Conservation (phyloP, 2,329 filamentous ascomycete genomes). For the Camillea tinctor region DNA sequence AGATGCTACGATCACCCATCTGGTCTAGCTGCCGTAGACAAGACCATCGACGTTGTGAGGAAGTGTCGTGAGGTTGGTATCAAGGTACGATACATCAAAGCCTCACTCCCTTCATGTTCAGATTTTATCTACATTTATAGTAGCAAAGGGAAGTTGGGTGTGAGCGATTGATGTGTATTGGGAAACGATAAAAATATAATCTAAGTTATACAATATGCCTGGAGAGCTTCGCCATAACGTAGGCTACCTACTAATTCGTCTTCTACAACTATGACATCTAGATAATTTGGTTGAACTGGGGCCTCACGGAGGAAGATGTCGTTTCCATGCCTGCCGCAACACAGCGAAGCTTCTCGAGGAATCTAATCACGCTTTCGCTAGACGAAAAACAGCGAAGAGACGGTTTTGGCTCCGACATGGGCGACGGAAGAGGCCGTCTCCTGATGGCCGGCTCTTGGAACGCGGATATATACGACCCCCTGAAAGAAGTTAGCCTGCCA, state of each 20-base stretch:
- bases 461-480: constrained; percentile 46
- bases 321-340: constrained; percentile 48
- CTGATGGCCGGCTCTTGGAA: constrained; percentile 59
- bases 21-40: constrained; percentile 42
- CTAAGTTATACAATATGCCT: no score
- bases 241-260: no score
- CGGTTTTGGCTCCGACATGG: constrained; percentile 49
- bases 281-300: constrained; percentile 43
- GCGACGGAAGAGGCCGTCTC: constrained; percentile 40
- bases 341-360: constrained; percentile 46
- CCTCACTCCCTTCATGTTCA: neutral
- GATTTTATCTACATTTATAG: neutral
- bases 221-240: no score
- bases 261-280: constrained; percentile 3
- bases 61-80: constrained; percentile 50
- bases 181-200: no score
- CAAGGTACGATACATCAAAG: constrained; percentile 30
- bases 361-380: constrained; percentile 27
- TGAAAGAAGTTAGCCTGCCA: constrained; percentile 38
- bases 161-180: no score
- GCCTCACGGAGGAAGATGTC: constrained; percentile 52
- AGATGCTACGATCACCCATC: constrained; percentile 39
- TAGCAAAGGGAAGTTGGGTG: no score
- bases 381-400: constrained; percentile 16
- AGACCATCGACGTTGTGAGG: constrained; percentile 39